Evolutionary conservation across 2,329 filamentous ascomycete genomes (phyloP), one percentile per base, ranked within the genome.

Genomic region (Colletotrichum sp.): DNA sequence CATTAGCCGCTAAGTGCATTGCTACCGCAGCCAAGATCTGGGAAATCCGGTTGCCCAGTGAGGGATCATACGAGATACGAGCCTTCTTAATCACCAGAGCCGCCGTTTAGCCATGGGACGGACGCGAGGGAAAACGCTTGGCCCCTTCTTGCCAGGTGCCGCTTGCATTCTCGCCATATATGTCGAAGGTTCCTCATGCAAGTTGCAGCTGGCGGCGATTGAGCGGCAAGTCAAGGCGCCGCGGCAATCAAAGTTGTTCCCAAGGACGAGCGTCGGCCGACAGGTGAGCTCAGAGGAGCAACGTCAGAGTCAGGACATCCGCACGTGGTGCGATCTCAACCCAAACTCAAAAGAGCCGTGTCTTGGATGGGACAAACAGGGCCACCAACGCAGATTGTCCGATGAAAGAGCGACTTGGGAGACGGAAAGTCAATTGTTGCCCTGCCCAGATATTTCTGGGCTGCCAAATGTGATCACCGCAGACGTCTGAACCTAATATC

Each of bases 301-400:
- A 48, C 6, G 36, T 64, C 30, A 52, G 36, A 65, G 34, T 63
- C 48, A 39, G 21, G 24, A 68, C 30, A 64, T 36, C 15, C 48
- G n/a, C 59, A 36, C 10, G n/a, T 69, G 57, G n/a, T 60, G n/a
- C 10, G 43, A 61, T 59, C 55, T 48, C 28, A 55, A 16, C 18
- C 32, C 18, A 64, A 73, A 60, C n/a, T 34, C 32, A 57, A 39
- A 75, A 21, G 30, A 28, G 39, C 57, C 12, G 26, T 32, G 67
- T 24, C 36, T 21, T 10, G 52, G n/a, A 73, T 68, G 73, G 73
- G 63, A 73, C 64, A 73, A 68, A 68, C 73, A 59, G 43, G 39
- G 59, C 71, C 73, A 67, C 63, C 59, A 68, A 39, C 30, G 28
- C 26, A 48, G 34, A 64, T 75, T 75, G 64, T 73, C 70, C 48